A percentile compares a stretch with the other conserved stretches of the same genome.
Conservation (phyloP, 108 stramenopile genomes). For the Cyclotella atomus region DNA sequence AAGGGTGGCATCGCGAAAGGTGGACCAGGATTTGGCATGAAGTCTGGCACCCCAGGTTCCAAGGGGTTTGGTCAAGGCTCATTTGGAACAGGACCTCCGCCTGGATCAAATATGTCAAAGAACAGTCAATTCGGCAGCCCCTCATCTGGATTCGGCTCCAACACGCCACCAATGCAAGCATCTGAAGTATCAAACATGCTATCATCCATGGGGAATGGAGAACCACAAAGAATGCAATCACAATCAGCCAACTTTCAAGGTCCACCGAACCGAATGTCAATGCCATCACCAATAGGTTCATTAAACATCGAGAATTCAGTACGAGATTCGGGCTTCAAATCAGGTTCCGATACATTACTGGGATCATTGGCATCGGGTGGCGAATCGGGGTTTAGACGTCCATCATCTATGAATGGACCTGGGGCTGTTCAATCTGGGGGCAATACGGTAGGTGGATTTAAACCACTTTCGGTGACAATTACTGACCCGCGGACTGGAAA, state of each 20-base stretch:
- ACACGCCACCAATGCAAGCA: constrained; percentile 3
- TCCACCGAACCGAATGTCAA: not conserved
- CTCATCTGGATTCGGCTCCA: no score
- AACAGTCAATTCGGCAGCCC: no score
- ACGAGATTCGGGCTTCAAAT: not conserved
- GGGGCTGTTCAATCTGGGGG: constrained; percentile 12
- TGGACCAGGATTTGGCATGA: not conserved
- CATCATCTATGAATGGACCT: no score
- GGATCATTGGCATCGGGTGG: constrained; percentile 16
- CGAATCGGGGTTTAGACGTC: no score
- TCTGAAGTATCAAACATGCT: constrained; percentile 13
- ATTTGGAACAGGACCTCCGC: not conserved
- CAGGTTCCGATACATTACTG: constrained; percentile 20
- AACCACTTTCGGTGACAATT: constrained; percentile 28
- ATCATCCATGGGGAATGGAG: constrained; percentile 1
- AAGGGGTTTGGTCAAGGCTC: not conserved
- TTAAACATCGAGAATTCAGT: constrained; percentile 5
- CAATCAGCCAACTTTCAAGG: not conserved
- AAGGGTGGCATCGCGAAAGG: not conserved
- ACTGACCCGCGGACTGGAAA: constrained; percentile 35
- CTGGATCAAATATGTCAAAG: not conserved
- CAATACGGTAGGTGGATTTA: not conserved
- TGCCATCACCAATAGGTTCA: constrained; percentile 17
- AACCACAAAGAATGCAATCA: not conserved
- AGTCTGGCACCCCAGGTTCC: not conserved